phyloP scores from a whole-genome alignment of 768 basidiomycete genomes.

The Candolleomyces efflorescens region DNA sequence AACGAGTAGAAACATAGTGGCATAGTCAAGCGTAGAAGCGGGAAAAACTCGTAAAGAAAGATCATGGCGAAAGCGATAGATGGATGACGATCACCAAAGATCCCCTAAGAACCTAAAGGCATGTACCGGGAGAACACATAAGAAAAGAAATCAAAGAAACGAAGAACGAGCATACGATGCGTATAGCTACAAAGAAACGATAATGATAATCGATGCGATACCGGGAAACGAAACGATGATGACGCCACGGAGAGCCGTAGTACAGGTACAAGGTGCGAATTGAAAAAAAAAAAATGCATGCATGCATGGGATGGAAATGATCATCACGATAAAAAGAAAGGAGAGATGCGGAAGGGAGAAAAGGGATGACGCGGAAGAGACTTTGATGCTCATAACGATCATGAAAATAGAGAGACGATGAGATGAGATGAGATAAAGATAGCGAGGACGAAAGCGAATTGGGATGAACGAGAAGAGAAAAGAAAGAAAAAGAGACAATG shows the following conservation, averaged over 20 bases:
- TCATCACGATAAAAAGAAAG: too few relatives aligned
- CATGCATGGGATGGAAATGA: too few relatives aligned
- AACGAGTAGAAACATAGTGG: not conserved
- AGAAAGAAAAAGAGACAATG: constrained; percentile 1
- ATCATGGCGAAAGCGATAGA: too few relatives aligned
- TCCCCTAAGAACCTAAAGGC: too few relatives aligned
- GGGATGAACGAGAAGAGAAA: not conserved
- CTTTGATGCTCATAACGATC: not conserved
- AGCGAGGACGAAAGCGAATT: not conserved
- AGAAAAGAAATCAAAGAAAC: constrained; percentile 1
- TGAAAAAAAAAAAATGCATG: too few relatives aligned
- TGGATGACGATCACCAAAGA: too few relatives aligned
- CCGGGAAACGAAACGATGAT: not conserved
- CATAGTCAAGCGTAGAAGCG: not conserved
- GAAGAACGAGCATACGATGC: not conserved
- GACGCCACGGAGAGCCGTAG: too few relatives aligned
- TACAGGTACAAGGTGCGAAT: too few relatives aligned
- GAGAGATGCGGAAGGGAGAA: too few relatives aligned
- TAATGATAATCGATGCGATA: not conserved
- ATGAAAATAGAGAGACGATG: not conserved
- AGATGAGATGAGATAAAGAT: constrained; percentile 5
- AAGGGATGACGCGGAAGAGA: too few relatives aligned
- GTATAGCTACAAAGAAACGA: not conserved
- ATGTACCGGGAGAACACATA: too few relatives aligned
- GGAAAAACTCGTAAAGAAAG: not conserved